Evolutionary conservation across 2,329 filamentous ascomycete species (phyloP).

Genomic region (Colletotrichum shisoi): DNA sequence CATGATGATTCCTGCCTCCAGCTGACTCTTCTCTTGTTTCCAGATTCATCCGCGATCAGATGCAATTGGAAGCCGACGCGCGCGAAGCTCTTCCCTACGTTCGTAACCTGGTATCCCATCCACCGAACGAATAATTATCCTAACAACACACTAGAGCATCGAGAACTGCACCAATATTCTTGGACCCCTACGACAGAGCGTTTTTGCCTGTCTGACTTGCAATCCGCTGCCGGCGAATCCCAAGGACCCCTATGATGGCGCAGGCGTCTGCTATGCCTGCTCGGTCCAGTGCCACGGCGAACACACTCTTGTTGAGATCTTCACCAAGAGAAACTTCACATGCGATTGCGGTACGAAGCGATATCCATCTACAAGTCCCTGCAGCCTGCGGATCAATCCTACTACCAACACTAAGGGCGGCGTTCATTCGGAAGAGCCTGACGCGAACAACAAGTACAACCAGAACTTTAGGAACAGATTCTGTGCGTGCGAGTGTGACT

Average conservation of each 20-base stretch:
- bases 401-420: slow-evolving; percentile 77
- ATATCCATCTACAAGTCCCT: slow-evolving; percentile 73
- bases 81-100: slow-evolving; percentile 95
- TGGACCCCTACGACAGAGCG: slow-evolving; percentile 82
- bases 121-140: background rate
- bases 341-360: slow-evolving; percentile 95
- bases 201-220: slow-evolving; percentile 95
- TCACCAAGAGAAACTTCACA: slow-evolving; percentile 92
- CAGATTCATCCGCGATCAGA: slow-evolving; percentile 87
- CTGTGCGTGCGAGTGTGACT: slow-evolving; percentile 87
- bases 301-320: slow-evolving; percentile 92
- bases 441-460: slow-evolving; percentile 84
- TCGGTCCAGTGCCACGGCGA: slow-evolving; percentile 97
- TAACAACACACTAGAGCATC: slow-evolving; percentile 71
- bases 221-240: slow-evolving; percentile 76
- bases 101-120: slow-evolving; percentile 47
- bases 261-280: slow-evolving; percentile 94
- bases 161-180: slow-evolving; percentile 91
- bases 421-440: slow-evolving; percentile 78
- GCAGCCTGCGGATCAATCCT: slow-evolving; percentile 76
- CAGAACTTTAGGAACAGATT: slow-evolving; percentile 95
- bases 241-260: slow-evolving; percentile 71
- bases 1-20: background rate
- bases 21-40: background rate
- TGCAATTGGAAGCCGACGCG: slow-evolving; percentile 91